A percentile compares a stretch with the other conserved stretches of the same genome.
These are phyloP conservation scores for Speleostelium caveatum DNA, from an alignment of 78 protist species.

Conservation along the genomic window DNA sequence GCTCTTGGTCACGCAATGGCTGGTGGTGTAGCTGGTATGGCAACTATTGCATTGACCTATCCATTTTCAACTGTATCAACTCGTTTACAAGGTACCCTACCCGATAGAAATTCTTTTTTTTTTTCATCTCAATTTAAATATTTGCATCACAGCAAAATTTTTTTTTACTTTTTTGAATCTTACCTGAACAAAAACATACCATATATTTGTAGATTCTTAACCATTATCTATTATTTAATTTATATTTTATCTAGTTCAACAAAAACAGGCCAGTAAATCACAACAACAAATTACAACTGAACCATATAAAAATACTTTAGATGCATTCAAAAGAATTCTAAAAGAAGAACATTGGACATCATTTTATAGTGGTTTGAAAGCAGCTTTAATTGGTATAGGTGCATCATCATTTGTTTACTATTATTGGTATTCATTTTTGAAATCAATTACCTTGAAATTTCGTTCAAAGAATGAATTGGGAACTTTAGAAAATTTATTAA, in stretches of 20 bases:
- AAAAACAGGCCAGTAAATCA: constrained; percentile 13
- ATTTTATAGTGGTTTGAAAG: constrained; percentile 72
- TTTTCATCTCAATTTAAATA: neutral
- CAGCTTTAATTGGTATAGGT: constrained; percentile 58
- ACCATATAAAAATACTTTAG: constrained; percentile 61
- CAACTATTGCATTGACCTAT: constrained; percentile 67
- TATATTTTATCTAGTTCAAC: constrained; percentile 15
- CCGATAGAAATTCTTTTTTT: neutral
- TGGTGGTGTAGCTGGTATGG: constrained; percentile 82
- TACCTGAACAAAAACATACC: neutral
- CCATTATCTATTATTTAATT: neutral
- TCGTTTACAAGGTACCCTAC: constrained; percentile 50
- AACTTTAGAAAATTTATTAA: constrained; percentile 37
- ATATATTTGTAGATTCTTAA: neutral
- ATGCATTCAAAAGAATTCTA: constrained; percentile 73
- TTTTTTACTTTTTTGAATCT: too few species aligned
- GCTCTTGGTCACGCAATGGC: constrained; percentile 81
- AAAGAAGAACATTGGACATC: constrained; percentile 56
- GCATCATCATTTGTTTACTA: constrained; percentile 74
- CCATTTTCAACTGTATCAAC: constrained; percentile 69
- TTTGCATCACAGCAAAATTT: neutral
- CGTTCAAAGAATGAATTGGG: constrained; percentile 33
- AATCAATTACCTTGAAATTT: constrained; percentile 12
- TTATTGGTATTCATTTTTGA: constrained; percentile 73
- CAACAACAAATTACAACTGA: constrained; percentile 49